phyloP scores from a whole-genome alignment of 495 filamentous ascomycete species.

The Aspergillus indologenus region DNA sequence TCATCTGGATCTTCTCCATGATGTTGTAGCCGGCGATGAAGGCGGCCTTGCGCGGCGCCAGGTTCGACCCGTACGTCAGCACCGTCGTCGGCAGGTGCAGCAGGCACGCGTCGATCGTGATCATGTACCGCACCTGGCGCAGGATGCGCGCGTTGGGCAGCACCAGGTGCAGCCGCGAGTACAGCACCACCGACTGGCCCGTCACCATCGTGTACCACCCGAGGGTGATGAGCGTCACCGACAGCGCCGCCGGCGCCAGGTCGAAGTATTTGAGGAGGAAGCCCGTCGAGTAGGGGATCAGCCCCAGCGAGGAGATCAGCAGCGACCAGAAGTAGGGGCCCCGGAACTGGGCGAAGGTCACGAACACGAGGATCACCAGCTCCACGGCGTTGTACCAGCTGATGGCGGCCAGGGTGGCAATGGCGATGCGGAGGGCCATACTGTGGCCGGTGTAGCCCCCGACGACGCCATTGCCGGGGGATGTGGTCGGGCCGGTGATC shows the following conservation, averaged over 20 bases:
- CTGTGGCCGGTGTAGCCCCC: conserved; percentile 37
- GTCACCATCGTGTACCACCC: conserved; percentile 67
- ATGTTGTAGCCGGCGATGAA: conserved; percentile 47
- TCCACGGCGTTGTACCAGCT: conserved; percentile 57
- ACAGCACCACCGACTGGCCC: conserved; percentile 64
- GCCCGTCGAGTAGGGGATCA: conserved; percentile 56
- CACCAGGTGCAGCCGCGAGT: conserved; percentile 65
- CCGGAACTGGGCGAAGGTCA: conserved; percentile 50
- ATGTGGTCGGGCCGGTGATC: conserved; percentile 17
- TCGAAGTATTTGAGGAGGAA: conserved; percentile 61
- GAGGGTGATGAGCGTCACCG: conserved; percentile 45
- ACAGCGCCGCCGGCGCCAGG: conserved; percentile 38
- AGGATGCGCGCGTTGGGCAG: conserved; percentile 48
- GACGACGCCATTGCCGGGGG: conserved; percentile 43
- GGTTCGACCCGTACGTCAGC: conserved; percentile 55
- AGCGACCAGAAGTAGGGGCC: conserved; percentile 60
- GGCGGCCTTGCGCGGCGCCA: conserved; percentile 20
- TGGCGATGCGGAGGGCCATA: conserved; percentile 44
- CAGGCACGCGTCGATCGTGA: conserved; percentile 52
- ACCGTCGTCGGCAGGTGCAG: conserved; percentile 57
- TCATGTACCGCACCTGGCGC: conserved; percentile 54
- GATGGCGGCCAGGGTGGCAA: conserved; percentile 52
- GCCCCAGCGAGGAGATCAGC: conserved; percentile 51
- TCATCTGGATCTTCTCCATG: conserved; percentile 65
- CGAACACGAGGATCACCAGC: conserved; percentile 52